Evolutionary conservation across 768 basidiomycete species (phyloP), one percentile per base, ranked within the genome.

Genomic region (Podaxis rugospora): DNA sequence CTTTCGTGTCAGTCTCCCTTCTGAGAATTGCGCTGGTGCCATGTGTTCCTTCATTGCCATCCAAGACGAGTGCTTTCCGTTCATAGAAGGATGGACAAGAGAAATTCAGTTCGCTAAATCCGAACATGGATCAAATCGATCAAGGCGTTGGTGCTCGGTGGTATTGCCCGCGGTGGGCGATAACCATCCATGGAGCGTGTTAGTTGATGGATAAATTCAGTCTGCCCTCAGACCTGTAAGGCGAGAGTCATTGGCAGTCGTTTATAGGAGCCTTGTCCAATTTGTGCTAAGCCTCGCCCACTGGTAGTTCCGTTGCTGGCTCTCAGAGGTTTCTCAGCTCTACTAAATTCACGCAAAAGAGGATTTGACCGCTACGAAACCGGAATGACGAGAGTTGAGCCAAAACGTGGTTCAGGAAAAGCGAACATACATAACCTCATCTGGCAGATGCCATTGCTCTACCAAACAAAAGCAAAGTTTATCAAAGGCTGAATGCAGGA

Each of bases 401-500:
- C 7, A 46, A 21, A 60, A 40, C 50, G 49, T 42, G 21, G 37
- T 16, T 49, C 50, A 51, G 18, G 51, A 32, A 32, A 28, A 27
- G 7, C 13, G n/a, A 42, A 60, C 28, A 60, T 46, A 47, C 47
- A 39, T 60, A 46, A 47, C 51, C 50, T 35, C 59, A 35, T 57
- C 32, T 28, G 36, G 59, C 37, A 50, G 39, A 28, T n/a, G 14
- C 28, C 28, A 27, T 39, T 50, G 21, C 14, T 39, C 21, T 27
- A 42, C 59, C 59, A 60, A 60, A 60, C 59, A 60, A 51, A 51
- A 46, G 53, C 59, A 60, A 60, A 60, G 59, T 36, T 42, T 53
- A 60, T 60, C 59, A 53, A 53, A 46, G 32, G 51, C 27, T 46
- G 27, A 47, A 46, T 44, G 39, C 53, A 53, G 51, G 27, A 35